Evolutionary conservation across 768 basidiomycete species (phyloP).

Genomic region (Leucocoprinus sp.): DNA sequence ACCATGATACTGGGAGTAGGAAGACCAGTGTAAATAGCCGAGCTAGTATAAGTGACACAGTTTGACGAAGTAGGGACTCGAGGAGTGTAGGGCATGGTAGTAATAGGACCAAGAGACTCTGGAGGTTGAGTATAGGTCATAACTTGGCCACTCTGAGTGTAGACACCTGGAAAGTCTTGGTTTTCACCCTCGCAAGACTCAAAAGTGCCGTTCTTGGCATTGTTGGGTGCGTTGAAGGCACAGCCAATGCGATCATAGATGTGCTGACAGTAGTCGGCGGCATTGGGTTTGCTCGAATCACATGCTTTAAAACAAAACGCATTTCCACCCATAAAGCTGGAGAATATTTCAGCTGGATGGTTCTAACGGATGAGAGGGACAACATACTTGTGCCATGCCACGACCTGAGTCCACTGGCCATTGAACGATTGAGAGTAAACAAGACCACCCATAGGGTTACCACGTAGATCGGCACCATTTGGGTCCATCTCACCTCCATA

Average conservation of each 20-base stretch:
- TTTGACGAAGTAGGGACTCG: conserved; percentile 30
- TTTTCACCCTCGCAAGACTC: conserved; percentile 55
- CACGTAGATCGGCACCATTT: conserved; percentile 66
- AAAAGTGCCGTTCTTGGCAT: conserved; percentile 49
- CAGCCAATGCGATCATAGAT: conserved; percentile 70
- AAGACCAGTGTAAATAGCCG: conserved; percentile 20
- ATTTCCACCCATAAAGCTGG: conserved; percentile 5
- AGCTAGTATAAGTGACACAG: conserved; percentile 24
- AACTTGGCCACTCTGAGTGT: conserved; percentile 29
- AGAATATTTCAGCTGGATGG: conserved; percentile 6
- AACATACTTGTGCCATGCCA: conserved; percentile 64
- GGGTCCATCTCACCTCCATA: conserved; percentile 76
- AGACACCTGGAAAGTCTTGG: conserved; percentile 51
- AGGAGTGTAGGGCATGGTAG: conserved; percentile 33
- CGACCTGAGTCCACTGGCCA: conserved; percentile 43
- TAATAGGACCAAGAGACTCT: conserved; percentile 33
- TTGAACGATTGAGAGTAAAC: conserved; percentile 52
- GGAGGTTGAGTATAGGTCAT: conserved; percentile 38
- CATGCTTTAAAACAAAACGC: conserved; percentile 15
- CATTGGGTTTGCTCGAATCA: conserved; percentile 28
- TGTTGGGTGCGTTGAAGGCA: conserved; percentile 59
- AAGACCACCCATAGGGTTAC: conserved; percentile 74
- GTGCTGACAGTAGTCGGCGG: conserved; percentile 56
- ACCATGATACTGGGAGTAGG: conserved; percentile 12
- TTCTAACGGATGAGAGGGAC: not conserved